phyloP scores from a whole-genome alignment of 129 eudicot genomes.

The Sambucus nigra region DNA sequence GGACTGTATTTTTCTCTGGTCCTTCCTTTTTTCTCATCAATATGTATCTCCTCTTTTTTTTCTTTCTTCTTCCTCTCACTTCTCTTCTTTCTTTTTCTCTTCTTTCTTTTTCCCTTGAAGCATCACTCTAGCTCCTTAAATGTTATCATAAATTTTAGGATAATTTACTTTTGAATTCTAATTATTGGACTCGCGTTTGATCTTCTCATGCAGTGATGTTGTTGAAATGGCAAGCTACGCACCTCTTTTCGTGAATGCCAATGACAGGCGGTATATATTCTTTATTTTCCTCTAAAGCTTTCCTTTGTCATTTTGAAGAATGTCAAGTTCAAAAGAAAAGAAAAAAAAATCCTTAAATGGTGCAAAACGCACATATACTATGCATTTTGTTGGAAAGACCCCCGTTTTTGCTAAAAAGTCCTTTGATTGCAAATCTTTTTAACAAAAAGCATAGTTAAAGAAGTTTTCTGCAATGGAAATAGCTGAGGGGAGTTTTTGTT shows the following conservation, averaged over 20 bases:
- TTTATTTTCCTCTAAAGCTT: constrained; percentile 5
- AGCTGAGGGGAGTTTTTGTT: no score
- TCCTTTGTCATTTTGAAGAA: background rate
- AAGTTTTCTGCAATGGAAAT: no score
- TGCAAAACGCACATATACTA: no score
- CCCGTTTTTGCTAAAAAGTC: no score
- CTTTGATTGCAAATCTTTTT: no score
- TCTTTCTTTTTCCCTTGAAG: background rate
- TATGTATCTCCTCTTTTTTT: no score
- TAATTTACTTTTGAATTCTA: background rate
- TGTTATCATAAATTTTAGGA: background rate
- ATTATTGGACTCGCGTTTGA: constrained; percentile 10
- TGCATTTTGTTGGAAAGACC: no score
- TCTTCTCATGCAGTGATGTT: constrained; percentile 47
- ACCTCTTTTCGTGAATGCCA: constrained; percentile 65
- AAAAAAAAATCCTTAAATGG: no score
- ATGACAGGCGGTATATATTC: constrained; percentile 45
- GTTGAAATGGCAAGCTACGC: constrained; percentile 93
- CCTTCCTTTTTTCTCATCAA: no score
- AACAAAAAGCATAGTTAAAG: constrained; percentile 8
- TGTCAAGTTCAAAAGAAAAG: no score
- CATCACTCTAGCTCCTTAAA: no score
- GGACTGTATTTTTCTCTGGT: no score
- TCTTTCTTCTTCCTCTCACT: background rate
- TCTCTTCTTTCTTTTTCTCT: constrained; percentile 3